Base-by-base conservation (phyloP, 495 filamentous ascomycete genomes). In the Hypomontagnella submonticulosa region DNA sequence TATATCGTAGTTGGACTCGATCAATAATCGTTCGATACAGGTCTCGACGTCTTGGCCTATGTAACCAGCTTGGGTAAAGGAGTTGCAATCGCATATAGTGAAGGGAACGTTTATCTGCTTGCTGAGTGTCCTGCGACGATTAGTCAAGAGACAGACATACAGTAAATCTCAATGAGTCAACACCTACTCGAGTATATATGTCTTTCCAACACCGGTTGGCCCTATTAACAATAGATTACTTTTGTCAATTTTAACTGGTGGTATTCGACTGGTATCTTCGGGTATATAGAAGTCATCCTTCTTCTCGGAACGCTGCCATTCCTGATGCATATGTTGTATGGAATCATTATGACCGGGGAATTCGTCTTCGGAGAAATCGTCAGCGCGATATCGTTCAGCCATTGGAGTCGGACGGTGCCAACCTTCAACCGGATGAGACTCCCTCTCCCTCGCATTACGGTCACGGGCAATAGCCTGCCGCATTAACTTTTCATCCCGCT, bases 61-160 rank as follows among this genome's bases (percentile, higher is more conserved):
- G 71, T 99, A 99, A 11, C 95, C 95, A 4, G 95, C 93, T 80
- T 97, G 93, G 1, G 95, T 99, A 64, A 99, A 94, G 3, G 95
- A 89, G 11, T 96, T 98, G 77, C 96, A 98, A 73, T 99, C 96
- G 58, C 92, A 95, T 75, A 98, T 98, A 61, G 91, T 94, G 73
- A 99, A 97, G 0, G 95, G 96, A 1, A 98, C 95, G 51, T 95
- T 93, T 16, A 99, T 74, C 56, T 82, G 79, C 69, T 82, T 84
- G 75, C 80, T 82, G 1, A 83, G 61, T 18, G 80, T 82, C 54
- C 80, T 82, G 44, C 4, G 10, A 53, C 3, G 6, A 30, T 57
- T 50, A 55, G 51, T 69, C 15, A 72, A 63, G 23, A 37, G 30
- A 8, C 43, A 46, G 7, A 54, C 23, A 15, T 13, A 51, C n/a